These are phyloP conservation scores for Neophaeococcomyces aloes DNA, from an alignment of 2,329 filamentous ascomycete species.

Conservation along the genomic window DNA sequence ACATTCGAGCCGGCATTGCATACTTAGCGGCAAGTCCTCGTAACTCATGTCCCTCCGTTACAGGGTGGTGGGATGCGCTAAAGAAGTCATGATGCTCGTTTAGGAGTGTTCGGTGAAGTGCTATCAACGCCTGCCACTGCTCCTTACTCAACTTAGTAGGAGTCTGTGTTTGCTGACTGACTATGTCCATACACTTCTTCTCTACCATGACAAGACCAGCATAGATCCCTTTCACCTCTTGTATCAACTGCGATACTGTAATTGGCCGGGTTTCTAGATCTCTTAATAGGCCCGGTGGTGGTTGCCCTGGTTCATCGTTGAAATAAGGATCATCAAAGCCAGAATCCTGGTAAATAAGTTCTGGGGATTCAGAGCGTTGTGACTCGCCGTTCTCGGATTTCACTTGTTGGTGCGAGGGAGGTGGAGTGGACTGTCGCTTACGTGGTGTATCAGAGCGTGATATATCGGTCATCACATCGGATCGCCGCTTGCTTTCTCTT, in stretches of 20 bases:
- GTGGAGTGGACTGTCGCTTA: no score
- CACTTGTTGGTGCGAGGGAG: no score
- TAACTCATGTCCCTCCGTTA: constrained; percentile 56
- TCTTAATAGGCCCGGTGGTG: constrained; percentile 15
- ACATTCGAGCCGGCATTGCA: constrained; percentile 90
- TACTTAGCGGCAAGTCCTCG: constrained; percentile 66
- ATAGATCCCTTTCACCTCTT: constrained; percentile 62
- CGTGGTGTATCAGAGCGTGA: no score
- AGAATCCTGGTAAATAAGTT: no score
- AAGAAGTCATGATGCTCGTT: constrained; percentile 83
- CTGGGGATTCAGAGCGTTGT: no score
- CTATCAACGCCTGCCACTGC: constrained; percentile 77
- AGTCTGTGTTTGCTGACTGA: constrained; percentile 48
- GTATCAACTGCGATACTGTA: constrained; percentile 65
- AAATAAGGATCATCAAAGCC: background rate
- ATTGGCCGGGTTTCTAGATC: constrained; percentile 60
- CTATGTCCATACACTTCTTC: constrained; percentile 74
- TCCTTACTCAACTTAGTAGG: constrained; percentile 48
- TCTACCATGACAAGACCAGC: constrained; percentile 55
- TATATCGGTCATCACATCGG: no score
- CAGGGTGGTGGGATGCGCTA: constrained; percentile 71
- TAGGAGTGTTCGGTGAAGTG: constrained; percentile 66
- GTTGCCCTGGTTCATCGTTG: background rate
- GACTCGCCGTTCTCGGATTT: no score
- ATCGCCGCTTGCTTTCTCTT: no score